These are phyloP conservation scores for Oryza longistaminata DNA, from an alignment of 176 grass and related monocot species.

Conservation along the genomic window DNA sequence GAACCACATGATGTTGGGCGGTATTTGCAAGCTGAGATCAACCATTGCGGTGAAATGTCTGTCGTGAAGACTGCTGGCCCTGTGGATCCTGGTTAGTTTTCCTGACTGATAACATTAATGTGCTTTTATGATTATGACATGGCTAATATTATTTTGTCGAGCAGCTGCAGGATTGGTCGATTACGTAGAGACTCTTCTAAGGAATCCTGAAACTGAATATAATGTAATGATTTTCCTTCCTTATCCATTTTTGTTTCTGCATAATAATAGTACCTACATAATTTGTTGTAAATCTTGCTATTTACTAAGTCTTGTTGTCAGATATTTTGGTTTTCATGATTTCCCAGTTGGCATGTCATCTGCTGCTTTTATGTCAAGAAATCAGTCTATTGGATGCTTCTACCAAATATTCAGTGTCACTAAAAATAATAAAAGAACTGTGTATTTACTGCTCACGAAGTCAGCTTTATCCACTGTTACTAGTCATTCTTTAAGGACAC, in stretches of 20 bases:
- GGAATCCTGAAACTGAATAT: slow-evolving; percentile 71
- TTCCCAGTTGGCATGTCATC: background rate
- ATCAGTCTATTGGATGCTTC: background rate
- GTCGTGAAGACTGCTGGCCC: slow-evolving; percentile 45
- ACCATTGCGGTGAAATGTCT: slow-evolving; percentile 38
- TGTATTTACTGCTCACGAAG: background rate
- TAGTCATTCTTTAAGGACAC: slow-evolving; percentile 3
- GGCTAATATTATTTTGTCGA: slow-evolving; percentile 16
- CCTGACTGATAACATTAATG: slow-evolving; percentile 11
- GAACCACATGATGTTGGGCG: slow-evolving; percentile 78
- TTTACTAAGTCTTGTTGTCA: background rate
- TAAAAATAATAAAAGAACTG: background rate
- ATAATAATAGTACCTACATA: background rate
- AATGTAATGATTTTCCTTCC: slow-evolving; percentile 58
- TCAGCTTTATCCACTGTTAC: background rate
- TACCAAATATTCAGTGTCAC: background rate
- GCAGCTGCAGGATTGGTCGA: slow-evolving; percentile 73
- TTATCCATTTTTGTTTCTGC: slow-evolving; percentile 15
- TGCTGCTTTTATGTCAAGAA: background rate
- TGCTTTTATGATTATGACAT: slow-evolving; percentile 19
- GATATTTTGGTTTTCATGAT: background rate
- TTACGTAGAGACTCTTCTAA: slow-evolving; percentile 64
- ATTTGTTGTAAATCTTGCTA: background rate
- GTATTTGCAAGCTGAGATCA: slow-evolving; percentile 65
- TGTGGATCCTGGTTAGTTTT: slow-evolving; percentile 67